A percentile compares a stretch with the other conserved stretches of the same genome.
Conservation (phyloP, 2,329 filamentous ascomycete genomes). For the Penicillium sp. region DNA sequence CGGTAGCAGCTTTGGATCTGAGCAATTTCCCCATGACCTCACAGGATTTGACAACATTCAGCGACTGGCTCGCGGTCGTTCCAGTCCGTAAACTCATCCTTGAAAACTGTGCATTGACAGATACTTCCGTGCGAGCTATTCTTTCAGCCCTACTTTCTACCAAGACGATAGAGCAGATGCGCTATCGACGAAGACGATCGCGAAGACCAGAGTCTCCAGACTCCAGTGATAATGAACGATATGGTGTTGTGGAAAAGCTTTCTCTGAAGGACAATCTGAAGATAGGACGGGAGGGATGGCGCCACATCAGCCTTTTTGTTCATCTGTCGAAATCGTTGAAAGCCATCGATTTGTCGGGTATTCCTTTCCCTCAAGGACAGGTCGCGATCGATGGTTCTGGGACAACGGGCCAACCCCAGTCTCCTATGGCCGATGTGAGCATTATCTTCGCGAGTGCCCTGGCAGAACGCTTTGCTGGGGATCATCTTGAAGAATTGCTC, state of each 20-base stretch:
- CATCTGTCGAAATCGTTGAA: constrained; percentile 87
- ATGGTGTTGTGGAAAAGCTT: constrained; percentile 78
- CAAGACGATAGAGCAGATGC: constrained; percentile 62
- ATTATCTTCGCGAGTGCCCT: constrained; percentile 72
- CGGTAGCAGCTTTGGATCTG: constrained; percentile 78
- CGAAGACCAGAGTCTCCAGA: constrained; percentile 38
- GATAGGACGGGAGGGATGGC: constrained; percentile 84
- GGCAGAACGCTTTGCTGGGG: constrained; percentile 70
- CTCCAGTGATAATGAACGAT: constrained; percentile 33
- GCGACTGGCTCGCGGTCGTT: constrained; percentile 91
- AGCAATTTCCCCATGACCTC: constrained; percentile 81
- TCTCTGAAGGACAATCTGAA: constrained; percentile 86
- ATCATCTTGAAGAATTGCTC: constrained; percentile 76
- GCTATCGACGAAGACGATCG: constrained; percentile 46
- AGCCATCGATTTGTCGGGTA: constrained; percentile 79
- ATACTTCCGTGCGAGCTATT: constrained; percentile 82
- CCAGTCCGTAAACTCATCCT: constrained; percentile 82
- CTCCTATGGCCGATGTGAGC: constrained; percentile 51
- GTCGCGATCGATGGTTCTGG: constrained; percentile 26
- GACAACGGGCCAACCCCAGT: constrained; percentile 11
- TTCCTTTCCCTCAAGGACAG: constrained; percentile 65
- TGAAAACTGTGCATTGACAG: constrained; percentile 81
- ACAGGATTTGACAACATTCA: constrained; percentile 79
- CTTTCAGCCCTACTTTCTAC: constrained; percentile 81
- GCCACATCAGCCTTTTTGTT: constrained; percentile 81